Conservation (phyloP, 345 rosid species). For the Passiflora organensis region DNA sequence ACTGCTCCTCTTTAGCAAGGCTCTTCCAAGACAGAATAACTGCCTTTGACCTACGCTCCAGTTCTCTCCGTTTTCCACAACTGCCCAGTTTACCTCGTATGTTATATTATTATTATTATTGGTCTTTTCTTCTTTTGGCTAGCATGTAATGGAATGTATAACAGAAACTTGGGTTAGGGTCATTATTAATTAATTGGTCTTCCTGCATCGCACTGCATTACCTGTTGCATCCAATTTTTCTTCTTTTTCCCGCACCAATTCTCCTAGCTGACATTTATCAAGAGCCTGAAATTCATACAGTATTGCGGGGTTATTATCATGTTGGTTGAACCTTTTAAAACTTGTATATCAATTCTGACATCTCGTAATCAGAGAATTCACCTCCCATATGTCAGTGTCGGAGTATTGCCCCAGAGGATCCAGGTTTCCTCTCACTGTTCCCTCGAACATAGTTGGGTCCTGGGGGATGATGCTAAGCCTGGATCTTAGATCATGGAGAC, state of each 20-base stretch:
- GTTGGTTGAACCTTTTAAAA: too few relatives aligned
- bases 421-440: conserved; percentile 83
- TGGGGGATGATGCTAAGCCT: conserved; percentile 93
- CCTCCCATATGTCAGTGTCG: conserved; percentile 75
- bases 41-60: conserved; percentile 94
- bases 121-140: too few relatives aligned
- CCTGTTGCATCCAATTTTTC: conserved; percentile 73
- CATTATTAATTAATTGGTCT: neutral
- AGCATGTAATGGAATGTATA: too few relatives aligned
- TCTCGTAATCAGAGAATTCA: conserved; percentile 22
- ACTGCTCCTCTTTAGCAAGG: conserved; percentile 74
- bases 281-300: conserved; percentile 48
- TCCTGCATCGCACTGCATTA: neutral
- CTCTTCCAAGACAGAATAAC: conserved; percentile 77
- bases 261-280: conserved; percentile 80
- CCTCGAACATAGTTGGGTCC: conserved; percentile 91
- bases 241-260: conserved; percentile 55
- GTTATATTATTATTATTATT: too few relatives aligned
- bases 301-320: too few relatives aligned
- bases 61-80: conserved; percentile 87
- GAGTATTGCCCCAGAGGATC: conserved; percentile 69
- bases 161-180: too few relatives aligned
- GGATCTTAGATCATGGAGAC: conserved; percentile 81
- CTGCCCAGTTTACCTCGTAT: conserved; percentile 33
- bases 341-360: neutral